A percentile compares a stretch with the other conserved stretches of the same genome.
These are phyloP conservation scores for Aspergillus piperis DNA, from an alignment of 2,329 filamentous ascomycete species.

Conservation along the genomic window DNA sequence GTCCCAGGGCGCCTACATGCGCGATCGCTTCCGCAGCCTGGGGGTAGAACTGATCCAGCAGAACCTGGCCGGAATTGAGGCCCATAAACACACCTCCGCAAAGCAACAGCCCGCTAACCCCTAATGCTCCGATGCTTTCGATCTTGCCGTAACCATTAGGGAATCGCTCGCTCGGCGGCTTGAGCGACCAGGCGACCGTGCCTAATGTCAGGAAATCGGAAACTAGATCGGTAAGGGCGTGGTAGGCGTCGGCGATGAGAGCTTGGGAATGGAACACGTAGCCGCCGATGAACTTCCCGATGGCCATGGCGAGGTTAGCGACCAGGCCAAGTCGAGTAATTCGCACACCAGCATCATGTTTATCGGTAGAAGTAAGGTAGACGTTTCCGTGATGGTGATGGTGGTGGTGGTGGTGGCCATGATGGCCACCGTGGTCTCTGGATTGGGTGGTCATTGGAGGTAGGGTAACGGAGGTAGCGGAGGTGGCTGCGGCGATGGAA, in stretches of 20 bases:
- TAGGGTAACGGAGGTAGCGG: conserved; percentile 25
- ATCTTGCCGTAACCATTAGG: conserved; percentile 94
- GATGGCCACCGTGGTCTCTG: conserved; percentile 48
- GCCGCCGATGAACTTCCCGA: conserved; percentile 88
- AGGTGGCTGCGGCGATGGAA: conserved; percentile 17
- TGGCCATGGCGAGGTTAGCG: conserved; percentile 90
- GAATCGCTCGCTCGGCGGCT: conserved; percentile 78
- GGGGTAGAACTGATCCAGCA: conserved; percentile 73
- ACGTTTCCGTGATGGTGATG: conserved; percentile 81
- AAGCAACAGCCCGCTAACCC: conserved; percentile 87
- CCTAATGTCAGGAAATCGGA: conserved; percentile 92
- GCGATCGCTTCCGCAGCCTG: conserved; percentile 58
- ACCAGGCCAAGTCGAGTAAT: conserved; percentile 88
- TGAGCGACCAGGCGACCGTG: conserved; percentile 91
- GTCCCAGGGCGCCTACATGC: conserved; percentile 46
- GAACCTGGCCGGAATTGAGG: conserved; percentile 68
- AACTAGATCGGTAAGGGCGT: conserved; percentile 91
- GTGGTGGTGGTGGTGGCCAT: conserved; percentile 62
- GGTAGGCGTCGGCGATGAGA: conserved; percentile 90
- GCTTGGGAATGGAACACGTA: conserved; percentile 94
- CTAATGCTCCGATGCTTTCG: conserved; percentile 91
- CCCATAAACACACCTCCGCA: conserved; percentile 92
- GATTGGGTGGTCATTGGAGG: conserved; percentile 47
- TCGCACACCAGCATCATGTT: conserved; percentile 87
- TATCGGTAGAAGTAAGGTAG: conserved; percentile 78